Percentiles rank a stretch among this genome's conserved stretches.
These are phyloP conservation scores for Arachis stenosperma DNA, from an alignment of 306 rosid species.

Conservation along the genomic window DNA sequence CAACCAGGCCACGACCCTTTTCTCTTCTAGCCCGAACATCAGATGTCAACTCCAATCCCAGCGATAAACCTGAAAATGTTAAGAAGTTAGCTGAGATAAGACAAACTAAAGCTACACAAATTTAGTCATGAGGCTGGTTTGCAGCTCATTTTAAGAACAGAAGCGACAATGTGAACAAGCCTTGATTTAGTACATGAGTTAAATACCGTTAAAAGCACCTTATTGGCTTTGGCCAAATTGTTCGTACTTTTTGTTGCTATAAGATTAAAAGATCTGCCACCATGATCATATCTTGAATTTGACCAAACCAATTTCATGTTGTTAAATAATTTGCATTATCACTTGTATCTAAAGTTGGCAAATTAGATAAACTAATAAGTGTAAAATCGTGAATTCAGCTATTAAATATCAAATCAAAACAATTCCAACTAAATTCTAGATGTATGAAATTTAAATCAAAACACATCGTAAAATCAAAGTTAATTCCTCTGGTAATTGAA, in stretches of 20 bases:
- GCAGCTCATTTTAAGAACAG: not conserved
- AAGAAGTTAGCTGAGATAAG: conserved; percentile 19
- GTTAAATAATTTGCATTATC: too few species aligned
- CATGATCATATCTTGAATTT: too few species aligned
- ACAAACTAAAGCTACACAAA: conserved; percentile 25
- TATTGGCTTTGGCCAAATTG: not conserved
- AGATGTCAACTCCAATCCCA: conserved; percentile 61
- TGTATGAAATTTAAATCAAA: too few species aligned
- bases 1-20: conserved; percentile 62
- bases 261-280: too few species aligned
- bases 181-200: not conserved
- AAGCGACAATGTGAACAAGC: not conserved
- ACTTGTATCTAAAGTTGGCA: too few species aligned
- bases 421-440: too few species aligned
- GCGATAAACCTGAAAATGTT: conserved; percentile 53
- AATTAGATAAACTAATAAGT: too few species aligned
- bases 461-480: too few species aligned
- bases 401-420: too few species aligned
- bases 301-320: too few species aligned
- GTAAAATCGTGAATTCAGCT: too few species aligned
- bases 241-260: not conserved
- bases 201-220: not conserved
- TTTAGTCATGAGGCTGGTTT: conserved; percentile 4
- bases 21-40: conserved; percentile 53
- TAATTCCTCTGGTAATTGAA: not conserved